These are phyloP conservation scores for Avena eriantha DNA, from an alignment of 176 grass and related monocot genomes.

Conservation along the genomic window DNA sequence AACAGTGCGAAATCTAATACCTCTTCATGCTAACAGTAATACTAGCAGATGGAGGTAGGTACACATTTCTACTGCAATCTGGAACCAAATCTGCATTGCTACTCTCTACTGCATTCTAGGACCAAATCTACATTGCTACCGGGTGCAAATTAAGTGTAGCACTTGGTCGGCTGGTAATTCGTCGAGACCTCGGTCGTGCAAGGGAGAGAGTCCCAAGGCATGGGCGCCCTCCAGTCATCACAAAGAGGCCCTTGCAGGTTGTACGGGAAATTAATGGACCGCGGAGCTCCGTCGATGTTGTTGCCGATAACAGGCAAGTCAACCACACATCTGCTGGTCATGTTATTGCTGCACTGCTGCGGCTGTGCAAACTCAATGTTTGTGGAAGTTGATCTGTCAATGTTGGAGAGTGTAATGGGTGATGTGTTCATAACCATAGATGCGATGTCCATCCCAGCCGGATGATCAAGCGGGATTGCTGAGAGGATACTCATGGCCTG, in stretches of 20 bases:
- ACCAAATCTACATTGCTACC: constrained; percentile 40
- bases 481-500: constrained; percentile 56
- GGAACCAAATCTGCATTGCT: constrained; percentile 39
- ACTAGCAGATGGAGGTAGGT: constrained; percentile 56
- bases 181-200: constrained; percentile 65
- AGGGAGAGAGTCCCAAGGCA: constrained; percentile 71
- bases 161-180: constrained; percentile 58
- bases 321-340: constrained; percentile 33
- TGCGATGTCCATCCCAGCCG: constrained; percentile 58
- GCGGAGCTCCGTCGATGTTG: neutral
- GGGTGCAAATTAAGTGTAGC: constrained; percentile 46
- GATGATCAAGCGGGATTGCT: constrained; percentile 52
- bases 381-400: constrained; percentile 41
- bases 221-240: constrained; percentile 77
- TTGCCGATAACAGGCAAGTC: constrained; percentile 44
- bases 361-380: constrained; percentile 70
- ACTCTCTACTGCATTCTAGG: constrained; percentile 36
- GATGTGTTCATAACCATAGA: constrained; percentile 76
- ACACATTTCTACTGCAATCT: constrained; percentile 31
- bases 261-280: constrained; percentile 60
- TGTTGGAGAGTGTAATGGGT: constrained; percentile 44
- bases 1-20: constrained; percentile 43
- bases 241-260: constrained; percentile 51
- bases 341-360: constrained; percentile 47
- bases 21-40: constrained; percentile 63